Conservation (phyloP, 1,284 basidiomycete genomes). For the Leccinum angustisporum region DNA sequence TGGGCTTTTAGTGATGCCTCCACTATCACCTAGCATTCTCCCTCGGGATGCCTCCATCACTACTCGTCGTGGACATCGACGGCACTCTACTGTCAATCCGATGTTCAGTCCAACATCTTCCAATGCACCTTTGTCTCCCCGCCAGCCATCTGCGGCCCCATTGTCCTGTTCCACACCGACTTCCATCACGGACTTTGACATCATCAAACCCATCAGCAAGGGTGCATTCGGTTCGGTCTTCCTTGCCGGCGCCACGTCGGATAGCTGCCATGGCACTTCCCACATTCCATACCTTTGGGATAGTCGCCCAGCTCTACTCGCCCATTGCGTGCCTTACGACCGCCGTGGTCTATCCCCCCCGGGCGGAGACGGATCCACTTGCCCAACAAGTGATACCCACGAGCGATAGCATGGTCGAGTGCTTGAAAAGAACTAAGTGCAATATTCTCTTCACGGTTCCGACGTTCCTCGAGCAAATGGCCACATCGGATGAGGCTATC, state of each 20-base stretch:
- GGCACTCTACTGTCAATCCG: conserved; percentile 72
- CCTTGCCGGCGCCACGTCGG: conserved; percentile 54
- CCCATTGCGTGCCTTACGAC: conserved; percentile 13
- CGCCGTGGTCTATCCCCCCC: conserved; percentile 19
- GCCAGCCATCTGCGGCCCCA: conserved; percentile 77
- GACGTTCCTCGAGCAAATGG: neutral
- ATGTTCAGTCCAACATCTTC: conserved; percentile 57
- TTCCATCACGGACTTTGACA: conserved; percentile 98
- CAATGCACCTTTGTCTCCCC: conserved; percentile 79
- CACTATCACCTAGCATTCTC: conserved; percentile 67
- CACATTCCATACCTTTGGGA: conserved; percentile 16
- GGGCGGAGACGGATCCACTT: conserved; percentile 7
- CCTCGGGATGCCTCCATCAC: conserved; percentile 53
- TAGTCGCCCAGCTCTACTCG: conserved; percentile 17
- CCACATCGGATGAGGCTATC: neutral
- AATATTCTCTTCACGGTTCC: neutral
- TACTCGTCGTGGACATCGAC: conserved; percentile 58
- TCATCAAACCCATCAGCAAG: conserved; percentile 99
- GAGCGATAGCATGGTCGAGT: conserved; percentile 16
- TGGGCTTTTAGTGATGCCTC: conserved; percentile 67
- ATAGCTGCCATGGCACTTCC: conserved; percentile 28
- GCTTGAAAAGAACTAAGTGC: conserved; percentile 3
- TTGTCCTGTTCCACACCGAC: conserved; percentile 80
- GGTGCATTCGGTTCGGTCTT: conserved; percentile 99
- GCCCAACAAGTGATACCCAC: conserved; percentile 22